Percentiles rank a stretch among this genome's conserved stretches.
Evolutionary conservation across 2,329 filamentous ascomycete genomes (phyloP).

Genomic region (Aspergillus quadricinctus): DNA sequence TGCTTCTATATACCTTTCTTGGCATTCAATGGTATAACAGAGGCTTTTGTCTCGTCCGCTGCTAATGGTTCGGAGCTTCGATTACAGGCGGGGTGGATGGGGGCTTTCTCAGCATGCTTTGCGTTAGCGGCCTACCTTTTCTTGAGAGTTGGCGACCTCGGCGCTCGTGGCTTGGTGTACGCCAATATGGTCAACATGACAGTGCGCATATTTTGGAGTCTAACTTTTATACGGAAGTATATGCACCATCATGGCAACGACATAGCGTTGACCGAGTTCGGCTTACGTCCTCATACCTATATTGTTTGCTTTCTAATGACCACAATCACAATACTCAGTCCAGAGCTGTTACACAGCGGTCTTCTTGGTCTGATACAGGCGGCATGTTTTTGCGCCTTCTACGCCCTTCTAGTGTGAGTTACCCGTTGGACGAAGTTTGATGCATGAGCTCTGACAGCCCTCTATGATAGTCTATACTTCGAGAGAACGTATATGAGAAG

Average conservation of each 20-base stretch:
- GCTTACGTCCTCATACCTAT: constrained; percentile 44
- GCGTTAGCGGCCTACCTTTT: constrained; percentile 69
- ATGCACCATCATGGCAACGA: constrained; percentile 47
- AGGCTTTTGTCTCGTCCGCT: constrained; percentile 88
- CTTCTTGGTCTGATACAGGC: constrained; percentile 42
- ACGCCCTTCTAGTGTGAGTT: constrained; percentile 59
- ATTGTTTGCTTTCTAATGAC: constrained; percentile 45
- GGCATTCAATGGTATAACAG: constrained; percentile 83
- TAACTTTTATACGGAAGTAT: constrained; percentile 64
- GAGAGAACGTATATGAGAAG: constrained; percentile 30
- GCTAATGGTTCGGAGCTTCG: constrained; percentile 72
- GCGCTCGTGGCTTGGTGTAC: constrained; percentile 74
- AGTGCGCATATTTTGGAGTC: constrained; percentile 78
- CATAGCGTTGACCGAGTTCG: constrained; percentile 41
- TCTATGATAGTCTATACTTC: constrained; percentile 30
- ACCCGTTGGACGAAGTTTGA: neutral
- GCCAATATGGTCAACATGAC: constrained; percentile 90
- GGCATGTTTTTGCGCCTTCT: constrained; percentile 48
- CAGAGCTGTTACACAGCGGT: constrained; percentile 9
- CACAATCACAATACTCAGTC: constrained; percentile 35
- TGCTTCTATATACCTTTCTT: constrained; percentile 92
- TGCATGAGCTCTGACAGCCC: constrained; percentile 15
- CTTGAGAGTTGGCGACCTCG: constrained; percentile 63
- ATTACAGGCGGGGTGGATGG: constrained; percentile 78
- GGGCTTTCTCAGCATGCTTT: constrained; percentile 71